Evolutionary conservation across 2,329 filamentous ascomycete genomes (phyloP), one percentile per base, ranked within the genome.

Genomic region (Diaporthe amygdali): DNA sequence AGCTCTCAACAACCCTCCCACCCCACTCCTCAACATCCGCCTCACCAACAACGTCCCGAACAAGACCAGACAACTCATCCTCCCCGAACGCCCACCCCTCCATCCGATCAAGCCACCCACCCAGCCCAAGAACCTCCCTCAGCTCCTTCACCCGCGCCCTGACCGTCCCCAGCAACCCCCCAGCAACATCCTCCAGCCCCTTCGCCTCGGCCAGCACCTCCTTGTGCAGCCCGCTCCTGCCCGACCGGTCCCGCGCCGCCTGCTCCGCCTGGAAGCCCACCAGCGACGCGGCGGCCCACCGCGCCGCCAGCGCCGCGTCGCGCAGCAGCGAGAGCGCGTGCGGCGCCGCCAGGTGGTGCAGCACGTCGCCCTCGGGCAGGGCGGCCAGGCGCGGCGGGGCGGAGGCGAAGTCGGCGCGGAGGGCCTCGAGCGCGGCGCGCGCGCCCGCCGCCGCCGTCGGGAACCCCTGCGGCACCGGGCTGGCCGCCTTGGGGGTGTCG

Each of bases 31-130:
- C 81, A 14, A 78, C 77, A 3, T 68, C 76, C 1, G 66, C 74
- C 41, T 72, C 69, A 0, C 79, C 78, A 1, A 79, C 75, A 8
- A 78, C 74, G 2, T 76, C 77, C 47, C 75, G 67, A 0, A 84
- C 74, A 8, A 76, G 75, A 22, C 71, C 71, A 0, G 67, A 64
- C 5, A 81, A 71, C 66, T 73, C 75, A 17, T 74, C 74, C 9
- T 67, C 75, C 41, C 71, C 73, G 61, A 82, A 79, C 0, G 76
- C 77, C 80, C 79, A 81, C 15, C 76, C 77, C 46, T 77, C 72
- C 15, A 85, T 59, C 27, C 78, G 76, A 59, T 83, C 83, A 71
- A 82, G 74, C 82, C 82, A 84, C 12, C 81, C 81, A 1, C 77
- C 75, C 32, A 77, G 74, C 15, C 75, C 78, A 7, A 84, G 70